A percentile compares a stretch with the other conserved stretches of the same genome.
Evolutionary conservation across 129 eudicot species (phyloP).

Genomic region (Scalesia atractyloides): DNA sequence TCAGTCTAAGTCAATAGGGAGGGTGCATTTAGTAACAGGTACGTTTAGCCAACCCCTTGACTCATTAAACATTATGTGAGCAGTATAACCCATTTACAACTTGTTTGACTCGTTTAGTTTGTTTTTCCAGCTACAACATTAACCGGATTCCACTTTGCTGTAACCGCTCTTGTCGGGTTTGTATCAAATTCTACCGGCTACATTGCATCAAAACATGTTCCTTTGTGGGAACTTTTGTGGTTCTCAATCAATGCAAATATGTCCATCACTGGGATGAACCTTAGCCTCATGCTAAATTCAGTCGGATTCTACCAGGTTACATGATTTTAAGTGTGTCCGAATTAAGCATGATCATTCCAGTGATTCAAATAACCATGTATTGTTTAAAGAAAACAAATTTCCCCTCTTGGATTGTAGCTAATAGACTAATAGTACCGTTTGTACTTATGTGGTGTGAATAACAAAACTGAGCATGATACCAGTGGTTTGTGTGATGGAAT

Average conservation of each 20-base stretch:
- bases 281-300: conserved; percentile 83
- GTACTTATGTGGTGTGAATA: conserved; percentile 39
- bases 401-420: not conserved
- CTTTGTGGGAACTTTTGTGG: conserved; percentile 78
- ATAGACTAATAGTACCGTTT: conserved; percentile 6
- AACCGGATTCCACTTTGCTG: conserved; percentile 74
- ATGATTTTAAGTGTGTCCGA: not conserved
- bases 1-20: no score
- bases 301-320: conserved; percentile 83
- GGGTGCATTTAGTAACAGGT: no score
- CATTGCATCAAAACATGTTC: conserved; percentile 68
- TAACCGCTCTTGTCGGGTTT: conserved; percentile 70
- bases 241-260: conserved; percentile 73
- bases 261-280: conserved; percentile 82
- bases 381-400: not conserved
- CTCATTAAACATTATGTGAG: no score
- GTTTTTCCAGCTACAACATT: conserved; percentile 65
- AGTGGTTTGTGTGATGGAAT: conserved; percentile 77
- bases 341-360: no score
- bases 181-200: conserved; percentile 69
- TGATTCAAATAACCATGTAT: not conserved
- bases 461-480: conserved; percentile 93
- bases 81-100: no score
- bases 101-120: no score
- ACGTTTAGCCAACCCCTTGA: no score